A percentile compares a stretch with the other conserved stretches of the same genome.
These are phyloP conservation scores for Alternaria panax DNA, from an alignment of 2,329 filamentous ascomycete species.

Conservation along the genomic window DNA sequence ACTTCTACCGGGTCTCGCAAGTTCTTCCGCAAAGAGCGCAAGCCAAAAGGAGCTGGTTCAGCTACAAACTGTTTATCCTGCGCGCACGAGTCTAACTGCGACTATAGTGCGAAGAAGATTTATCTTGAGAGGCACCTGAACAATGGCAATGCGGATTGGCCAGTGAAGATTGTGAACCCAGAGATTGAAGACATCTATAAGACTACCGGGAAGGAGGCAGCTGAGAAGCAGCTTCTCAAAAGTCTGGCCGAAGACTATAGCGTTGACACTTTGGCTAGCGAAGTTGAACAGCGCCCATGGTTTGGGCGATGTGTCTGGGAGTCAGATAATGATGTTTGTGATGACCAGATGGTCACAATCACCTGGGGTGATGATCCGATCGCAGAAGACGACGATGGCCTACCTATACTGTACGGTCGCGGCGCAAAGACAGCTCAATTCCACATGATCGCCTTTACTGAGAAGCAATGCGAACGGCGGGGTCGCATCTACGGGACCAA, in stretches of 20 bases:
- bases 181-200: constrained; percentile 82
- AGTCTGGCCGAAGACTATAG: constrained; percentile 64
- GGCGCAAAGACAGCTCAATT: constrained; percentile 85
- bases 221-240: constrained; percentile 59
- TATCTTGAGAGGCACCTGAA: constrained; percentile 76
- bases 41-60: constrained; percentile 74
- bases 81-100: constrained; percentile 75
- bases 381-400: constrained; percentile 20
- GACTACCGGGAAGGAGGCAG: constrained; percentile 56
- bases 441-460: constrained; percentile 93
- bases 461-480: constrained; percentile 84
- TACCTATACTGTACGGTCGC: constrained; percentile 45
- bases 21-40: constrained; percentile 77
- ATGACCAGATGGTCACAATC: constrained; percentile 90
- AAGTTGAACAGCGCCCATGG: constrained; percentile 66
- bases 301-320: constrained; percentile 97
- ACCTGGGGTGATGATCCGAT: constrained; percentile 79
- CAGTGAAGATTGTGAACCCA: constrained; percentile 85
- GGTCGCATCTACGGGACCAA: constrained; percentile 85
- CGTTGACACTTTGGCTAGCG: constrained; percentile 59
- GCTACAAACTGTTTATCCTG: constrained; percentile 91
- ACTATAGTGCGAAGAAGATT: constrained; percentile 84
- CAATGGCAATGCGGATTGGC: constrained; percentile 76
- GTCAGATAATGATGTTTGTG: constrained; percentile 88
- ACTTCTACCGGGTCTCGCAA: constrained; percentile 78